Evolutionary conservation across 1,284 basidiomycete genomes (phyloP).

Genomic region (Erythrobasidium hasegawianum): DNA sequence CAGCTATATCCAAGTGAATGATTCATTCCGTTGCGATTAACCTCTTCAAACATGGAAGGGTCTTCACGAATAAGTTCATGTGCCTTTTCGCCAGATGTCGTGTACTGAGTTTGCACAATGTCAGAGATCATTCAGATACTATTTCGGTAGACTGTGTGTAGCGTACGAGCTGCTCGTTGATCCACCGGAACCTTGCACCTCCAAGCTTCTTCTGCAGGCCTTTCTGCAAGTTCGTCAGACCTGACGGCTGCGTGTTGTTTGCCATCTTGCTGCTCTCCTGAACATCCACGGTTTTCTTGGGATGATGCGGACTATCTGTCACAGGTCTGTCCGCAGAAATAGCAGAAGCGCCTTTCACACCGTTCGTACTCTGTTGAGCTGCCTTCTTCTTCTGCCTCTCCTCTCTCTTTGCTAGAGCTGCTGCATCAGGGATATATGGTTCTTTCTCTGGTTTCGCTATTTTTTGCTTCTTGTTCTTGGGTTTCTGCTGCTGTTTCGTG

Average conservation of each 20-base stretch:
- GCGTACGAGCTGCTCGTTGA: conserved; percentile 44
- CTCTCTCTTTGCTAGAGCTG: conserved; percentile 26
- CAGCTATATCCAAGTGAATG: too few species aligned
- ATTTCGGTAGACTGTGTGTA: too few species aligned
- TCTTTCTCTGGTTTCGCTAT: background rate
- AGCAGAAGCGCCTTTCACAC: background rate
- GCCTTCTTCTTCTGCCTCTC: conserved; percentile 14
- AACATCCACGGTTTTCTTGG: background rate
- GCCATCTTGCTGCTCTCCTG: background rate
- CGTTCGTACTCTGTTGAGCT: background rate
- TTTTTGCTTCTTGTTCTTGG: background rate
- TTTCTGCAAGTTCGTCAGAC: conserved; percentile 32
- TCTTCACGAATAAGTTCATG: conserved; percentile 75
- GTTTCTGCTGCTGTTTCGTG: background rate
- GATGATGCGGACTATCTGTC: background rate
- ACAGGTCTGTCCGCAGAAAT: background rate
- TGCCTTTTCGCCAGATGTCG: conserved; percentile 62
- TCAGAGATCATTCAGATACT: too few species aligned
- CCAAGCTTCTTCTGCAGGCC: conserved; percentile 41
- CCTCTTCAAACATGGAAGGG: conserved; percentile 69
- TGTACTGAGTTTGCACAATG: conserved; percentile 38
- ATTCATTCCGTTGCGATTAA: too few species aligned
- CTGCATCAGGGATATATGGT: conserved; percentile 21
- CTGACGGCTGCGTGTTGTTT: background rate
- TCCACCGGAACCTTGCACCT: conserved; percentile 45